A percentile compares a stretch with the other conserved stretches of the same genome.
Conservation (phyloP, 2,329 filamentous ascomycete genomes). For the Bipolaris sorokiniana region DNA sequence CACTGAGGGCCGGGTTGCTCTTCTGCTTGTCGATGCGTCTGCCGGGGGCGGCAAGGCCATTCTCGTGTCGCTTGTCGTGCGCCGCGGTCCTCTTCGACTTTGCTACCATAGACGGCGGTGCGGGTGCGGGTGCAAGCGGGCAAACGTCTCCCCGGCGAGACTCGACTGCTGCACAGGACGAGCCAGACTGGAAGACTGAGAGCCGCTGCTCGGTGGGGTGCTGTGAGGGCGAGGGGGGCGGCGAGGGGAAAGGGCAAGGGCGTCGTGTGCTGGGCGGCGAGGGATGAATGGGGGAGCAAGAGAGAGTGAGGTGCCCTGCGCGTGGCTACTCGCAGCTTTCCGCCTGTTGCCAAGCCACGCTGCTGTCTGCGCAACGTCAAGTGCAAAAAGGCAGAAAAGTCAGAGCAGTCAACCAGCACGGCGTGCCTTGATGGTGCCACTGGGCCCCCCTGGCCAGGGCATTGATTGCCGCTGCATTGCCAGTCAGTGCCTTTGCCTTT, state of each 20-base stretch:
- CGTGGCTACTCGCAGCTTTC: conserved; percentile 7
- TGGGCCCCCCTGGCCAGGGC: no score
- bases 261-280: conserved; percentile 26
- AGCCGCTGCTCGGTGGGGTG: conserved; percentile 39
- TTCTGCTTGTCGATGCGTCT: conserved; percentile 65
- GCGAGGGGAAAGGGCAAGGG: conserved; percentile 2
- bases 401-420: conserved; percentile 6
- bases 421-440: no score
- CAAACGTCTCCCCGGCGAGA: conserved; percentile 45
- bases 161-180: conserved; percentile 53
- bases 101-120: conserved; percentile 55
- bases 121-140: conserved; percentile 39
- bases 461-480: no score
- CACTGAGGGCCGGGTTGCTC: conserved; percentile 55
- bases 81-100: conserved; percentile 54
- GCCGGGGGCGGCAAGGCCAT: conserved; percentile 80
- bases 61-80: conserved; percentile 74
- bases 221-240: conserved; percentile 7
- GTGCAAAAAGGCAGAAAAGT: conserved; percentile 5
- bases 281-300: conserved; percentile 28
- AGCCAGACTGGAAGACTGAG: conserved; percentile 54
- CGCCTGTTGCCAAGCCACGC: conserved; percentile 19
- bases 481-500: no score
- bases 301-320: conserved; percentile 17
- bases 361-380: conserved; percentile 13